These are phyloP conservation scores for Coniosporium apollinis DNA, from an alignment of 495 filamentous ascomycete species.

Conservation along the genomic window DNA sequence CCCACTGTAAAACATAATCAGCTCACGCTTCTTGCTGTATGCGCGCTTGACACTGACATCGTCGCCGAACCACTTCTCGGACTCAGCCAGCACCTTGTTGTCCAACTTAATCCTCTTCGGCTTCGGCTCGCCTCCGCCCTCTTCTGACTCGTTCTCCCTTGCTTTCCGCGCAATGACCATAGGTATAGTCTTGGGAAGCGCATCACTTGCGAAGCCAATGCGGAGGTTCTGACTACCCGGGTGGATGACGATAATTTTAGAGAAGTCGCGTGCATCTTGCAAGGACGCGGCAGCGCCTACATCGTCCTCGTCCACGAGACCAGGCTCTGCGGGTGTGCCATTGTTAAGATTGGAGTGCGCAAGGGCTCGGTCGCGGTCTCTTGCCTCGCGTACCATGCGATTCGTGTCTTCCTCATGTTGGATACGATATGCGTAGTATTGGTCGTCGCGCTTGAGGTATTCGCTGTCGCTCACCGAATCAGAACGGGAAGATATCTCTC, in stretches of 20 bases:
- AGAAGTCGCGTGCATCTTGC: constrained; percentile 35
- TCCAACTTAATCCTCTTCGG: constrained; percentile 75
- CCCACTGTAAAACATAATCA: constrained; percentile 33
- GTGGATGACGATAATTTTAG: constrained; percentile 90
- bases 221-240: constrained; percentile 95
- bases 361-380: constrained; percentile 71
- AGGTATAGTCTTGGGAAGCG: constrained; percentile 79
- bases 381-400: constrained; percentile 62
- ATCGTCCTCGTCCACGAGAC: constrained; percentile 40
- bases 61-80: constrained; percentile 69
- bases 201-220: constrained; percentile 86
- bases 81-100: constrained; percentile 35
- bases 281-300: constrained; percentile 28
- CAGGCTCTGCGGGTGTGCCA: constrained; percentile 30
- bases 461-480: too few relatives aligned
- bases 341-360: constrained; percentile 44
- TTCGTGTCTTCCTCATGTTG: constrained; percentile 70
- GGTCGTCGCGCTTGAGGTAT: constrained; percentile 95
- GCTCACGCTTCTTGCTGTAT: neutral
- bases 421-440: constrained; percentile 72
- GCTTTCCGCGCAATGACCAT: constrained; percentile 79
- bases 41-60: constrained; percentile 36
- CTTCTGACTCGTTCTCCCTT: constrained; percentile 62
- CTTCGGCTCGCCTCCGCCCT: constrained; percentile 54
- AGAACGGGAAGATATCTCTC: too few relatives aligned